Evolutionary conservation across 768 basidiomycete species (phyloP).

Genomic region (Panus rudis): DNA sequence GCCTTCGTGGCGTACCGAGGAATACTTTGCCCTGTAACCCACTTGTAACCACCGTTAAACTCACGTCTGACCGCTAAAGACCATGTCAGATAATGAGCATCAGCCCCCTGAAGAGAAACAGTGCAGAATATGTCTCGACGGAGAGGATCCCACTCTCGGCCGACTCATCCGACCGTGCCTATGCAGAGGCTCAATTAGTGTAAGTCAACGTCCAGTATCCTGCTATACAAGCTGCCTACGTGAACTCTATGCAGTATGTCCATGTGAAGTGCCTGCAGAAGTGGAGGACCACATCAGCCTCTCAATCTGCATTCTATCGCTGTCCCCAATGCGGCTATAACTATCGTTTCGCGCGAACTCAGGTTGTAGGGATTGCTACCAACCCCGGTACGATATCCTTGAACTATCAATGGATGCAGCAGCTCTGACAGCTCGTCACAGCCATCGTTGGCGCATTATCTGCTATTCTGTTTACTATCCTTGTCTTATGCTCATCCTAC

Average conservation of each 20-base stretch:
- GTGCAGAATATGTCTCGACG: slow-evolving; percentile 82
- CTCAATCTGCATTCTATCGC: slow-evolving; percentile 64
- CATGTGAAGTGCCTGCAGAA: slow-evolving; percentile 72
- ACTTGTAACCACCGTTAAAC: too few species aligned
- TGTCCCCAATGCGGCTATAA: slow-evolving; percentile 77
- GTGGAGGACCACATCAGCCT: slow-evolving; percentile 61
- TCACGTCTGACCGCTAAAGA: too few species aligned
- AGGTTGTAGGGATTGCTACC: slow-evolving; percentile 64
- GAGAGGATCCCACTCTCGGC: slow-evolving; percentile 57
- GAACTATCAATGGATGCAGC: background rate
- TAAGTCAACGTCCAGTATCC: slow-evolving; percentile 23
- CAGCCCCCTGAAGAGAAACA: slow-evolving; percentile 40
- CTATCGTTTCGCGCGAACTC: slow-evolving; percentile 72
- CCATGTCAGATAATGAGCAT: too few species aligned
- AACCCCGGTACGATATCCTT: slow-evolving; percentile 49
- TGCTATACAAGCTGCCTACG: slow-evolving; percentile 12
- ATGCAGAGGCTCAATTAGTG: slow-evolving; percentile 74
- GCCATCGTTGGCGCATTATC: slow-evolving; percentile 61
- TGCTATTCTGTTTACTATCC: slow-evolving; percentile 50
- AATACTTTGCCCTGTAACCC: too few species aligned
- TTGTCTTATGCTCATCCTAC: slow-evolving; percentile 66
- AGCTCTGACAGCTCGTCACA: slow-evolving; percentile 23
- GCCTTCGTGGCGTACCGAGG: too few species aligned
- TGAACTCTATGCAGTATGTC: slow-evolving; percentile 46
- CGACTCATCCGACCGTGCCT: slow-evolving; percentile 78